Evolutionary conservation across 2,329 filamentous ascomycete genomes (phyloP), one percentile per base, ranked within the genome.

Genomic region (Microcyclospora tardicrescens): DNA sequence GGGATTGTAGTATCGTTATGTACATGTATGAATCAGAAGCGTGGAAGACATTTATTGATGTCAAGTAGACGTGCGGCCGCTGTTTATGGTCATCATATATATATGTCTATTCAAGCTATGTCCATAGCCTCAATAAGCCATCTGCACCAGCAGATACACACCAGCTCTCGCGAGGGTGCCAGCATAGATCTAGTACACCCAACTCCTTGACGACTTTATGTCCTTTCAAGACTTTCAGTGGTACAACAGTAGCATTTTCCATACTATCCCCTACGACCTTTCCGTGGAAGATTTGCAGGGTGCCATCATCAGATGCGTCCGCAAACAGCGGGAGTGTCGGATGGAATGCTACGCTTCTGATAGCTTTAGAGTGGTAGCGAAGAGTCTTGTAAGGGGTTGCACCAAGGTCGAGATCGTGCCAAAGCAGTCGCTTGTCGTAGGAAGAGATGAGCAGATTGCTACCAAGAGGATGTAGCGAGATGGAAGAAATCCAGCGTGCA

Each of bases 141-240:
- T 98, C 91, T 1, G 89, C 87, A 50, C 91, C 91, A 34, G 87
- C 89, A 67, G 83, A 93, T 38, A 94, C 79, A 62, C 83, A 81
- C 91, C 91, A 96, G 2, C 89, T 85, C 62, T 96, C 84, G 46
- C 74, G 76, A 5, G 86, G 85, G 67, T 98, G 91, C 93, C 93
- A 98, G 56, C 94, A 84, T 19, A 98, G 67, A 59, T 94, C 89
- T 69, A 96, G 71, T 12, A 96, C 87, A 48, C 91, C 91, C 41
- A 98, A 65, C 49, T 86, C 81, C 56, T 76, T 81, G 56, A 82
- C 81, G 2, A 96, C 78, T 62, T 81, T 83, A 65, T 98, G 91
- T 1, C 91, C 91, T 55, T 76, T 81, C 35, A 98, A 71, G 55
- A 93, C 85, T 71, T 96, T 98, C 46, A 98, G 72, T 8, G 91